These are phyloP conservation scores for Pythium monospermum DNA, from an alignment of 352 stramenopile species.

Conservation along the genomic window DNA sequence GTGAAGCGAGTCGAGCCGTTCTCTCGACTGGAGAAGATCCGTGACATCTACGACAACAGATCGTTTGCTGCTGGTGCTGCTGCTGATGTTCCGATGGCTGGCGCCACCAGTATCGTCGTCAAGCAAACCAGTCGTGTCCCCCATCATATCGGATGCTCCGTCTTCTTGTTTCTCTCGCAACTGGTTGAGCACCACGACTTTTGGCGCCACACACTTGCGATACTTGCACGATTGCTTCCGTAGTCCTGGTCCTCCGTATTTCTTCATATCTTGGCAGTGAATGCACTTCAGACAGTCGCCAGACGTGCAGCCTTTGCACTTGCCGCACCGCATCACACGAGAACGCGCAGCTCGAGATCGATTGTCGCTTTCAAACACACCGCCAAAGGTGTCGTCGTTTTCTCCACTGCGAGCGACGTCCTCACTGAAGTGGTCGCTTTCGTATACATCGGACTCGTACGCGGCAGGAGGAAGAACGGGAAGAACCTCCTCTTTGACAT, in stretches of 20 bases:
- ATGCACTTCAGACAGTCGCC: constrained; percentile 74
- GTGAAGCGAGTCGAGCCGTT: constrained; percentile 21
- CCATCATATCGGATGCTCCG: constrained; percentile 23
- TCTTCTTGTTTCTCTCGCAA: constrained; percentile 32
- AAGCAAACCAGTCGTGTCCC: constrained; percentile 17
- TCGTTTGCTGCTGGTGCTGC: neutral
- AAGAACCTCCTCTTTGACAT: no score
- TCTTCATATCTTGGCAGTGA: constrained; percentile 83
- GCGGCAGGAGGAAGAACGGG: neutral
- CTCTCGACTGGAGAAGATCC: constrained; percentile 8
- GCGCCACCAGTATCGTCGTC: constrained; percentile 3
- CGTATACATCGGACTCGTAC: constrained; percentile 16
- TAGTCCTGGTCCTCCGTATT: constrained; percentile 72
- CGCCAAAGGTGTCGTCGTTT: constrained; percentile 28
- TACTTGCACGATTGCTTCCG: constrained; percentile 81
- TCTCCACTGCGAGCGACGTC: constrained; percentile 5
- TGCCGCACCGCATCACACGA: constrained; percentile 70
- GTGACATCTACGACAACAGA: constrained; percentile 3
- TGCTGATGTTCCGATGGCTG: neutral
- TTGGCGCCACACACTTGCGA: constrained; percentile 66
- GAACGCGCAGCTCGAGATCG: constrained; percentile 36
- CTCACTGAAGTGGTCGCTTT: constrained; percentile 16
- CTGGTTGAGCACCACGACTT: constrained; percentile 68
- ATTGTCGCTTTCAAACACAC: constrained; percentile 32
- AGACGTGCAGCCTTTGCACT: constrained; percentile 63